phyloP scores from a whole-genome alignment of 306 rosid species.

The Betula pendula region DNA sequence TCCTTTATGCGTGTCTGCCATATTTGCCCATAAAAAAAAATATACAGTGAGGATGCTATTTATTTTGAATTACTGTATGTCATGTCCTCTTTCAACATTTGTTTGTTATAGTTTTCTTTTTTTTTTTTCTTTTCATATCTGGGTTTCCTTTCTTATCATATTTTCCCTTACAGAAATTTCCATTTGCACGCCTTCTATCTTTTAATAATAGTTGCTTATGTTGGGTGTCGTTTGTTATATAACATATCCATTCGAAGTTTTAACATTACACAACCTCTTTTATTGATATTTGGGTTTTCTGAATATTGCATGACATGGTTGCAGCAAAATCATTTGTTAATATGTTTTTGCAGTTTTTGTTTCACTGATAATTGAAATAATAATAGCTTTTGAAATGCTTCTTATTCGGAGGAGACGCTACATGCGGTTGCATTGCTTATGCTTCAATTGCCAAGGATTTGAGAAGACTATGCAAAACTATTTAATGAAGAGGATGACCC shows the following conservation, averaged over 20 bases:
- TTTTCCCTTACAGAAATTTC: not conserved
- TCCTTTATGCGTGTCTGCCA: not conserved
- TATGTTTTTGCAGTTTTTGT: constrained; percentile 45
- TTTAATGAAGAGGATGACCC: no score
- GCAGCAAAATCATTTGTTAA: constrained; percentile 48
- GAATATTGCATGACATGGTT: constrained; percentile 64
- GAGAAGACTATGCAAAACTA: no score
- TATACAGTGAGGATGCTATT: not conserved
- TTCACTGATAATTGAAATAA: constrained; percentile 44
- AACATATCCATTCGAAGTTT: not conserved
- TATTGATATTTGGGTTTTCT: constrained; percentile 14
- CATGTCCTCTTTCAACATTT: not conserved
- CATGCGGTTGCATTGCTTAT: no score
- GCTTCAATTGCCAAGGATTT: no score
- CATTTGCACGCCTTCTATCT: not conserved
- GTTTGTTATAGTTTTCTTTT: not conserved
- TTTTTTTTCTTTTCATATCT: no score
- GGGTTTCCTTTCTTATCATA: not conserved
- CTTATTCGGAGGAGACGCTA: no score
- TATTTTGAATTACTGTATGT: not conserved
- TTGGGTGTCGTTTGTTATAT: not conserved
- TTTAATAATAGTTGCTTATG: not conserved
- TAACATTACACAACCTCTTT: constrained; percentile 8
- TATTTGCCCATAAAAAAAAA: not conserved
- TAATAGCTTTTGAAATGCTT: constrained; percentile 48